phyloP scores from a whole-genome alignment of 2,329 filamentous ascomycete species.

The Scytalidium lignicola region DNA sequence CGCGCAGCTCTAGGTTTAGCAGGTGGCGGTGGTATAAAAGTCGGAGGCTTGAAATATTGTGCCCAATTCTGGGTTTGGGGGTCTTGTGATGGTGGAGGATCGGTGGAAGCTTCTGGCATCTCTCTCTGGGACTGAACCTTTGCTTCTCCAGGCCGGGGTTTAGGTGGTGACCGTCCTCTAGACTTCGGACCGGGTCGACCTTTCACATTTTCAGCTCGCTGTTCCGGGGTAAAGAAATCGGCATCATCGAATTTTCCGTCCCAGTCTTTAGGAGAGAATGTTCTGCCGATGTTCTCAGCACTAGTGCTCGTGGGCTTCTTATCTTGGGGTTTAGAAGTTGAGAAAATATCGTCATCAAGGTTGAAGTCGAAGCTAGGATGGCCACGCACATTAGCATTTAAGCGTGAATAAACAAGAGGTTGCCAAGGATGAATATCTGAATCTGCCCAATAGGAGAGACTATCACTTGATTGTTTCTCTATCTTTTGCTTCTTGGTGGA shows the following conservation, averaged over 20 bases:
- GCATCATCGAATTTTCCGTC: conserved; percentile 27
- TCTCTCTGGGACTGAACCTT: background rate
- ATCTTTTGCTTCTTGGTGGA: background rate
- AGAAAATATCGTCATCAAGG: conserved; percentile 37
- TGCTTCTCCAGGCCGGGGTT: conserved; percentile 12
- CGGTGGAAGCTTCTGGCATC: background rate
- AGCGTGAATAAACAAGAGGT: background rate
- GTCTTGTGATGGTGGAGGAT: background rate
- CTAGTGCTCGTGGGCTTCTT: conserved; percentile 44
- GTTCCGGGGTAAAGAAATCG: conserved; percentile 23
- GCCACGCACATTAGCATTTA: conserved; percentile 4
- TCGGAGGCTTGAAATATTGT: conserved; percentile 25
- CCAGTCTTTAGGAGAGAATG: conserved; percentile 48
- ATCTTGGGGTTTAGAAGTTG: conserved; percentile 29
- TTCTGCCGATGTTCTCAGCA: conserved; percentile 57
- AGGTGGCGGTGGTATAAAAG: conserved; percentile 23
- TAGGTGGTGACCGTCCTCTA: conserved; percentile 25
- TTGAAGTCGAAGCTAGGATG: conserved; percentile 47
- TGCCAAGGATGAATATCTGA: background rate
- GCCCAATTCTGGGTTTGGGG: conserved; percentile 22
- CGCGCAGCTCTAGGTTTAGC: conserved; percentile 5
- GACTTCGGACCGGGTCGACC: conserved; percentile 16
- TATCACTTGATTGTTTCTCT: background rate
- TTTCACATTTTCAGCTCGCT: conserved; percentile 10
- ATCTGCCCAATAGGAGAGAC: background rate